Evolutionary conservation across 2,329 filamentous ascomycete species (phyloP).

Genomic region (Penicillium sumatraense): DNA sequence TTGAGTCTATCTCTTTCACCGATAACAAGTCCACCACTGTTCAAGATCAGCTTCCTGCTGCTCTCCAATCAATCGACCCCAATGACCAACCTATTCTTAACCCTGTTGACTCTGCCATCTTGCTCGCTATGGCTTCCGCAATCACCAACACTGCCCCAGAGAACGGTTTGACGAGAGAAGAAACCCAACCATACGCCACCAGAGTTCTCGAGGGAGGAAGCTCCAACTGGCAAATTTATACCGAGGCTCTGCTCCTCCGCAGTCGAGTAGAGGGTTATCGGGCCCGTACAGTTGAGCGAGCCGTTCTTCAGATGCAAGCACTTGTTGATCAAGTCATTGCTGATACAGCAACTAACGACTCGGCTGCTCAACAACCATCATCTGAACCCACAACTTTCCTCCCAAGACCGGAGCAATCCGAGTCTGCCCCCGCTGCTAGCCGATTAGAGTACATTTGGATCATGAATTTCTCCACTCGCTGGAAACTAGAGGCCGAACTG

Average conservation of each 20-base stretch:
- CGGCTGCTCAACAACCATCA: constrained; percentile 37
- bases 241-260: constrained; percentile 85
- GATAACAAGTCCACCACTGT: constrained; percentile 50
- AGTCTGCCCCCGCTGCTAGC: constrained; percentile 74
- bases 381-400: constrained; percentile 75
- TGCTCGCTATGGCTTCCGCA: constrained; percentile 79
- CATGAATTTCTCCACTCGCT: constrained; percentile 80
- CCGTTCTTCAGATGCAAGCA: constrained; percentile 89
- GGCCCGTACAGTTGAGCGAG: constrained; percentile 84
- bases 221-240: constrained; percentile 98
- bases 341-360: constrained; percentile 66
- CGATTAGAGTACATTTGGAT: constrained; percentile 83
- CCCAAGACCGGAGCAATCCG: constrained; percentile 72
- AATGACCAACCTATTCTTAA: constrained; percentile 80
- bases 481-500: constrained; percentile 93
- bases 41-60: constrained; percentile 60
- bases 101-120: constrained; percentile 85
- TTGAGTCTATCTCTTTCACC: constrained; percentile 84
- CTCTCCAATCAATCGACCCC: constrained; percentile 70
- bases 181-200: constrained; percentile 87
- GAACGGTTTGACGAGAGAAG: constrained; percentile 87
- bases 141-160: constrained; percentile 84
- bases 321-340: constrained; percentile 94
- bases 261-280: constrained; percentile 88
- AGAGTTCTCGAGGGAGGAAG: constrained; percentile 86